Evolutionary conservation across 306 rosid species (phyloP).

Genomic region (Vigna angularis): DNA sequence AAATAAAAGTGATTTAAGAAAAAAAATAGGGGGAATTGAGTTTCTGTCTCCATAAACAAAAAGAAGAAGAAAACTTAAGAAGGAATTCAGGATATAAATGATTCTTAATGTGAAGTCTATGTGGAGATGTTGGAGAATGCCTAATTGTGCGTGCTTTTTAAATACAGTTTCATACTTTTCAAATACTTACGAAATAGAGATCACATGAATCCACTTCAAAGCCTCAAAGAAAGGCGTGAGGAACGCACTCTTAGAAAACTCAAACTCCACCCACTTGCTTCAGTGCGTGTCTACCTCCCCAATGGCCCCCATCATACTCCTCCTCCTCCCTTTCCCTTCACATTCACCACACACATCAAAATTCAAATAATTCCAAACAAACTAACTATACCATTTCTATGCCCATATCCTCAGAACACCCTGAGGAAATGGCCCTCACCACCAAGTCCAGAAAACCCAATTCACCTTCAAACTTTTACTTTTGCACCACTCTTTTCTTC

Average conservation of each 20-base stretch:
- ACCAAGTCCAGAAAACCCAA: conserved; percentile 53
- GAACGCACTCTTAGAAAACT: conserved; percentile 59
- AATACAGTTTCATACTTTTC: background rate
- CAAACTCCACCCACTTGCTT: conserved; percentile 41
- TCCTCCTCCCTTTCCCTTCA: background rate
- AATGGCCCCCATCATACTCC: background rate
- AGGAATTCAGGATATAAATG: conserved; percentile 29
- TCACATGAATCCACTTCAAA: conserved; percentile 45
- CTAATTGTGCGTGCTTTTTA: conserved; percentile 12
- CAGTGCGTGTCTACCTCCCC: conserved; percentile 38
- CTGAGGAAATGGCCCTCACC: conserved; percentile 61
- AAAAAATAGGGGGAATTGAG: background rate
- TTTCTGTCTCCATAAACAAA: background rate
- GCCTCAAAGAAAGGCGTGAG: conserved; percentile 53
- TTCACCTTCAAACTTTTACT: conserved; percentile 56
- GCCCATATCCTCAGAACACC: conserved; percentile 35
- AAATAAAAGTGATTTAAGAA: background rate
- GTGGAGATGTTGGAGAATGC: background rate
- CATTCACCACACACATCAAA: conserved; percentile 18
- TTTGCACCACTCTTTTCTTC: conserved; percentile 78
- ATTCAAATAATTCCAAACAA: background rate
- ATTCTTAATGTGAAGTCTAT: background rate
- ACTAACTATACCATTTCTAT: conserved; percentile 1
- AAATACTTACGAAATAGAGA: background rate
- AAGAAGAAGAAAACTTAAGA: conserved; percentile 29